These are phyloP conservation scores for Diospyros lotus DNA, from an alignment of 148 eudicot species.

Conservation along the genomic window DNA sequence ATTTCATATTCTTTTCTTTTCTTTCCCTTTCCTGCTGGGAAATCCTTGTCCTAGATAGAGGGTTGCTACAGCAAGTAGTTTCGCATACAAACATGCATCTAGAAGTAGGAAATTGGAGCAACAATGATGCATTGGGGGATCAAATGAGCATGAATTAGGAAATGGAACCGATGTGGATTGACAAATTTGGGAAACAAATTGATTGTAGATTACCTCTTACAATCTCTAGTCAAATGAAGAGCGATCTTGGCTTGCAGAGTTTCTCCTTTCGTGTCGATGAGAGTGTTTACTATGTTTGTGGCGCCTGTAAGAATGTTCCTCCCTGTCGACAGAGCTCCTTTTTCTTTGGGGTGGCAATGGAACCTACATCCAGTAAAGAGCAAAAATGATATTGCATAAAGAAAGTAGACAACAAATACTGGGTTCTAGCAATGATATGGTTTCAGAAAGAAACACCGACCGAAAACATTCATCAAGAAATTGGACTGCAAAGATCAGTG, in stretches of 20 bases:
- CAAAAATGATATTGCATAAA: not conserved
- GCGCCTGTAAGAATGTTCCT: constrained; percentile 27
- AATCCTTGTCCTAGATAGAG: too few species aligned
- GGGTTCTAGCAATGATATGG: not conserved
- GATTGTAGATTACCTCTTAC: not conserved
- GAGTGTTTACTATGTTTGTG: constrained; percentile 33
- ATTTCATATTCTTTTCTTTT: too few species aligned
- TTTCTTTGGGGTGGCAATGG: constrained; percentile 83
- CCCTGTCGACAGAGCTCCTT: constrained; percentile 45
- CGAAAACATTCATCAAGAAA: not conserved
- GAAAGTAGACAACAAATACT: not conserved
- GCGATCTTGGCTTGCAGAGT: constrained; percentile 24
- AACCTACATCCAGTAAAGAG: constrained; percentile 28
- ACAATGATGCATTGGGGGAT: too few species aligned
- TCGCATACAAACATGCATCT: too few species aligned
- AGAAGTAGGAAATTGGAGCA: too few species aligned
- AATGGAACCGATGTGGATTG: too few species aligned
- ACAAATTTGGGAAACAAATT: not conserved
- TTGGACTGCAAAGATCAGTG: not conserved
- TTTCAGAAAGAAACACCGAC: not conserved
- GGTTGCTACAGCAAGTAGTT: too few species aligned
- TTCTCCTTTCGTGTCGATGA: constrained; percentile 35
- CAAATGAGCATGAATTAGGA: too few species aligned
- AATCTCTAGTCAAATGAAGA: constrained; percentile 5
- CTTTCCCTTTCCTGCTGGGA: too few species aligned